phyloP scores from a whole-genome alignment of 108 stramenopile genomes.

The Pseudonitzschia delicatissima region DNA sequence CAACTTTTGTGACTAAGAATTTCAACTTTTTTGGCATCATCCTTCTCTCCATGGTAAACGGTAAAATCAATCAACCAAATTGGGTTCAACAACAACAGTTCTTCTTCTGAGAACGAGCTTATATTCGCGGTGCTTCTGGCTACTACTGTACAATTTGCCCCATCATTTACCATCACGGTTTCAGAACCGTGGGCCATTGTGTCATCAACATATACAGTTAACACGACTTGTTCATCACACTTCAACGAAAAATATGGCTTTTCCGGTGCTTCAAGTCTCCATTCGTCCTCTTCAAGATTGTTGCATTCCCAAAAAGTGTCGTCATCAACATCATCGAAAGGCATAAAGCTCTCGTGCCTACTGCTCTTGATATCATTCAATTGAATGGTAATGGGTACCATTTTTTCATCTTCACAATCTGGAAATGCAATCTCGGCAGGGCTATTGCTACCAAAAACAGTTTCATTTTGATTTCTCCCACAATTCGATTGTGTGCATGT shows the following conservation, averaged over 20 bases:
- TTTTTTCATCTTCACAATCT: background rate
- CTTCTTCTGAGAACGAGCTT: background rate
- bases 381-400: background rate
- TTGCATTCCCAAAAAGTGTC: background rate
- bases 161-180: background rate
- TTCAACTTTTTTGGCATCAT: no score
- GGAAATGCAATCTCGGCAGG: background rate
- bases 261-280: background rate
- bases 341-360: no score
- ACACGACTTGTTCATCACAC: background rate
- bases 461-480: background rate
- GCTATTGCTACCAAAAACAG: background rate
- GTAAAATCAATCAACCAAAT: conserved; percentile 1
- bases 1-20: background rate
- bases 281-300: no score
- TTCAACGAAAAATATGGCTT: background rate
- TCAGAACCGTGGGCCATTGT: background rate
- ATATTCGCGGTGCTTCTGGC: background rate
- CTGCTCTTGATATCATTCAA: background rate
- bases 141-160: background rate
- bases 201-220: background rate
- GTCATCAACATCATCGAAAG: background rate
- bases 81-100: no score
- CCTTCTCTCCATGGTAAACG: background rate
- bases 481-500: background rate